Percentiles rank a stretch among this genome's conserved stretches.
phyloP scores from a whole-genome alignment of 768 basidiomycete species.

The Lanmaoa pseudosensibilis region DNA sequence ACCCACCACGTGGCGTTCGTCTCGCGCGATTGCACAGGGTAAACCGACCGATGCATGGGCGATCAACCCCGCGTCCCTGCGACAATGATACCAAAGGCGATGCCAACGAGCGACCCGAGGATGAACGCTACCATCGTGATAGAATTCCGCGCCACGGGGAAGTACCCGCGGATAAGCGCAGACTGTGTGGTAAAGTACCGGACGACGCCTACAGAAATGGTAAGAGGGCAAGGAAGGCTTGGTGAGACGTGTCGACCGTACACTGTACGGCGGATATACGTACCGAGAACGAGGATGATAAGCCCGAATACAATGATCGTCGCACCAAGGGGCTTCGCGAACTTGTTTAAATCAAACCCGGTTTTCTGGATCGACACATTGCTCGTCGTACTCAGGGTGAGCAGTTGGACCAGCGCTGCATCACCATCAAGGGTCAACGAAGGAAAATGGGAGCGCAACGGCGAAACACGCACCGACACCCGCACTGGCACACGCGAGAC shows the following conservation, averaged over 20 bases:
- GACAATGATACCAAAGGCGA: conserved; percentile 46
- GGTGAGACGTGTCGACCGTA: neutral
- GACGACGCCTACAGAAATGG: conserved; percentile 37
- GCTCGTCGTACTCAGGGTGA: conserved; percentile 35
- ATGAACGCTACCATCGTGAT: conserved; percentile 42
- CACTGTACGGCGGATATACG: conserved; percentile 2
- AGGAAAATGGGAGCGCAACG: too few species aligned
- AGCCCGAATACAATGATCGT: conserved; percentile 47
- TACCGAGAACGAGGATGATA: conserved; percentile 49
- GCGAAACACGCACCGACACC: conserved; percentile 52
- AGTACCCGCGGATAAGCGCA: conserved; percentile 49
- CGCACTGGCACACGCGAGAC: conserved; percentile 55
- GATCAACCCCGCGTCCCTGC: conserved; percentile 22
- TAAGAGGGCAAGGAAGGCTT: neutral
- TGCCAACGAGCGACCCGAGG: conserved; percentile 40
- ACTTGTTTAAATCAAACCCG: conserved; percentile 22
- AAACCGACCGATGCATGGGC: neutral
- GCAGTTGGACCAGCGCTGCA: conserved; percentile 55
- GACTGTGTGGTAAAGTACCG: conserved; percentile 57
- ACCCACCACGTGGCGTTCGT: neutral
- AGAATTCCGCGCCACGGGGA: conserved; percentile 53
- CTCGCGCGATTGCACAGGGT: neutral
- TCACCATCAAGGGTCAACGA: neutral
- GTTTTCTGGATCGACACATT: neutral
- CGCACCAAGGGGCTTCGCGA: conserved; percentile 55